These are phyloP conservation scores for Umbelopsis sp. DNA, from an alignment of 192 early-diverging fungal species.

Conservation along the genomic window DNA sequence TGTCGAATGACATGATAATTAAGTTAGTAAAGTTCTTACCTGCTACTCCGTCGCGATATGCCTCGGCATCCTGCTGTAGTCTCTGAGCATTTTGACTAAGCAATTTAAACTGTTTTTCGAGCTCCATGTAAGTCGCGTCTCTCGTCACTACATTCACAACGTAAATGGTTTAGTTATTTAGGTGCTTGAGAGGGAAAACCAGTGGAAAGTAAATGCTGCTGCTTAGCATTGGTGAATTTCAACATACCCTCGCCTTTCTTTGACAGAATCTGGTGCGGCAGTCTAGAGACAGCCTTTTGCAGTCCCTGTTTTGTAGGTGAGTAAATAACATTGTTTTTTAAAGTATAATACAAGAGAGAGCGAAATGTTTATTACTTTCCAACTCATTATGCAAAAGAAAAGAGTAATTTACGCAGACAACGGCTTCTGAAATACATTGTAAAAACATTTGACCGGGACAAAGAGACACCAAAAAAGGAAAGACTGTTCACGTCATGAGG, in stretches of 20 bases:
- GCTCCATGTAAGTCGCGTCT: constrained; percentile 59
- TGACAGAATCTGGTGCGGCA: constrained; percentile 75
- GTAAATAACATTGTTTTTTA: not conserved
- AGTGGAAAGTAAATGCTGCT: not conserved
- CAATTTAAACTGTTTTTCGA: constrained; percentile 64
- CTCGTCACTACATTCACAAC: constrained; percentile 51
- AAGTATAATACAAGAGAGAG: not conserved
- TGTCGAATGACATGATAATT: not conserved
- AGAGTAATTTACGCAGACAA: not conserved
- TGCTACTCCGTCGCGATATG: constrained; percentile 64
- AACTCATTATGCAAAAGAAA: constrained; percentile 7
- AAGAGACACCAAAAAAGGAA: constrained; percentile 4
- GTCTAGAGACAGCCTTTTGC: constrained; percentile 75
- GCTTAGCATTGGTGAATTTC: not conserved
- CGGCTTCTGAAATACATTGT: not conserved
- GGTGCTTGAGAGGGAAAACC: not conserved
- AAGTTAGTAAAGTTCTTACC: constrained; percentile 24
- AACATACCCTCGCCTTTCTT: constrained; percentile 45
- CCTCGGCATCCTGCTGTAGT: constrained; percentile 65
- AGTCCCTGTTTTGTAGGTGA: constrained; percentile 22
- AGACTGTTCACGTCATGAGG: constrained; percentile 15
- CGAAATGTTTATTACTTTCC: constrained; percentile 5
- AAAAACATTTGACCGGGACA: not conserved
- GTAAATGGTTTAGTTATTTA: not conserved
- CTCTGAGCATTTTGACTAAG: constrained; percentile 54